phyloP scores from a whole-genome alignment of 805 yeast genomes.

The Nakazawaea anatomiae region DNA sequence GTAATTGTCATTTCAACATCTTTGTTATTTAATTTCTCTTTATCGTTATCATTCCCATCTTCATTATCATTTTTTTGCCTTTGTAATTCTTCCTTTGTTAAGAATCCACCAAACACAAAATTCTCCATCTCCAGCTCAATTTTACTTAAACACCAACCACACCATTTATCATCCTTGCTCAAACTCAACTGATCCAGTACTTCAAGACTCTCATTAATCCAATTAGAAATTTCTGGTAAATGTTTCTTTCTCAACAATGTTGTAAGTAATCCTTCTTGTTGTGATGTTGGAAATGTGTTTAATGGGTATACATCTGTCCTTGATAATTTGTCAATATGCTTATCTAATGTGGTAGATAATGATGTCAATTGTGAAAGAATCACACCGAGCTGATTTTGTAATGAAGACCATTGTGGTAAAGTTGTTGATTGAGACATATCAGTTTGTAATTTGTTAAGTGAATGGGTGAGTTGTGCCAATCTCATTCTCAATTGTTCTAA shows the following conservation, averaged over 20 bases:
- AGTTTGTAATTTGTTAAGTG: conserved; percentile 49
- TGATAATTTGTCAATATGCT: conserved; percentile 51
- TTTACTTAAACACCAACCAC: conserved; percentile 52
- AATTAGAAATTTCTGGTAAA: conserved; percentile 83
- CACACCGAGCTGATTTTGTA: conserved; percentile 82
- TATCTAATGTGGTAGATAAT: conserved; percentile 62
- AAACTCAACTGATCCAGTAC: conserved; percentile 13
- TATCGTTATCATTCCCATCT: conserved; percentile 5
- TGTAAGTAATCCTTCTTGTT: conserved; percentile 76
- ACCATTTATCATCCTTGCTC: conserved; percentile 31
- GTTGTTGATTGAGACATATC: conserved; percentile 39
- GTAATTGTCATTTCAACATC: conserved; percentile 5
- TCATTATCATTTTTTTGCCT: conserved; percentile 14
- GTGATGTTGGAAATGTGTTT: conserved; percentile 77
- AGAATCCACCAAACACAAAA: conserved; percentile 58
- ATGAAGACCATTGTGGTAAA: conserved; percentile 49
- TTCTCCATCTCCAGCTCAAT: conserved; percentile 43
- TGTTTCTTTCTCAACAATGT: conserved; percentile 84
- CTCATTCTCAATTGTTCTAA: conserved; percentile 59
- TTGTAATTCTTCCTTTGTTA: conserved; percentile 43
- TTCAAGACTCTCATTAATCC: conserved; percentile 46
- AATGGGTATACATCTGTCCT: conserved; percentile 79
- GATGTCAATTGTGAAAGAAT: conserved; percentile 77
- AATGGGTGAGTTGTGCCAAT: conserved; percentile 55
- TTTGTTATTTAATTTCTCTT: conserved; percentile 5